phyloP scores from a whole-genome alignment of 345 rosid genomes.

The Limnanthes douglasii region DNA sequence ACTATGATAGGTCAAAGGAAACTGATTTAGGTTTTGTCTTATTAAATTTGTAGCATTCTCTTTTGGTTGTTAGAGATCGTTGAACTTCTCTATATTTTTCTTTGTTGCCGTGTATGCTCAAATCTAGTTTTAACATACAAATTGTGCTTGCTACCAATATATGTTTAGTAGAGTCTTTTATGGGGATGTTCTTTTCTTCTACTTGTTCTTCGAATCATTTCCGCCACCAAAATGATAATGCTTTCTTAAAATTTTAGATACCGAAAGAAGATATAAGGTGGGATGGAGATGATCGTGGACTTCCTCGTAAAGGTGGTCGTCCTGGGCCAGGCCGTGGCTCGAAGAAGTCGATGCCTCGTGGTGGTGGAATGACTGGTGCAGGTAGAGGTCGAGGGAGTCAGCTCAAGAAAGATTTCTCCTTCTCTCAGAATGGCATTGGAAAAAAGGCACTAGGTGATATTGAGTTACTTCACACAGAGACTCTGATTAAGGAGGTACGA shows the following conservation, averaged over 20 bases:
- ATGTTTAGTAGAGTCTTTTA: too few relatives aligned
- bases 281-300: conserved; percentile 67
- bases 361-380: conserved; percentile 37
- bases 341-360: conserved; percentile 50
- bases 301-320: conserved; percentile 57
- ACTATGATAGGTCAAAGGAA: too few relatives aligned
- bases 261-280: conserved; percentile 84
- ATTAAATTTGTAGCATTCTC: too few relatives aligned
- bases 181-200: not conserved
- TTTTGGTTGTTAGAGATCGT: too few relatives aligned
- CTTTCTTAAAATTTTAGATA: conserved; percentile 30
- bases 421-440: conserved; percentile 51
- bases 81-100: too few relatives aligned
- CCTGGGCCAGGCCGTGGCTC: conserved; percentile 71
- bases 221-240: too few relatives aligned
- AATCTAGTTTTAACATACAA: too few relatives aligned
- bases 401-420: conserved; percentile 33
- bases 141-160: too few relatives aligned
- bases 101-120: too few relatives aligned
- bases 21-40: too few relatives aligned
- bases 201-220: not conserved
- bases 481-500: conserved; percentile 74
- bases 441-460: conserved; percentile 77
- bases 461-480: conserved; percentile 84
- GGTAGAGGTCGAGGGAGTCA: conserved; percentile 85